Percentiles rank a stretch among this genome's conserved stretches.
phyloP scores from a whole-genome alignment of 352 stramenopile species.

The Elongisporangium senticosum region DNA sequence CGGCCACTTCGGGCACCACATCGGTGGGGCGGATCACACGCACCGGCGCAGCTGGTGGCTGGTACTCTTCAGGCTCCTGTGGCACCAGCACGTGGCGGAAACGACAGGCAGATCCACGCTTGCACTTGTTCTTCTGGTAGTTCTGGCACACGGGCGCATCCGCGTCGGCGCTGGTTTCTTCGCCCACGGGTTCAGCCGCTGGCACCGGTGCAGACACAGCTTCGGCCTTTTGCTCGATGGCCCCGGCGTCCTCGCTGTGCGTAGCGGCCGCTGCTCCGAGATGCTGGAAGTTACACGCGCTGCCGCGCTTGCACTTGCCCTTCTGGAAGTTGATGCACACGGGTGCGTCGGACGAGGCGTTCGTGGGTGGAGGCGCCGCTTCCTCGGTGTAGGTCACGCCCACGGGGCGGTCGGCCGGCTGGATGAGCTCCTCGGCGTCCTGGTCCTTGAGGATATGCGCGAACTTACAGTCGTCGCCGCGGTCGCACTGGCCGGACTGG shows the following conservation, averaged over 20 bases:
- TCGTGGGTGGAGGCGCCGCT: constrained; percentile 21
- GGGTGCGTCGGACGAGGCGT: constrained; percentile 36
- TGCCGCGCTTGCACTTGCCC: constrained; percentile 63
- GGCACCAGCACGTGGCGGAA: constrained; percentile 45
- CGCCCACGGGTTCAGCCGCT: constrained; percentile 11
- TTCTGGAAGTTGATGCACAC: constrained; percentile 75
- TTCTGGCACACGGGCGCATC: constrained; percentile 55
- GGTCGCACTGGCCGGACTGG: constrained; percentile 50
- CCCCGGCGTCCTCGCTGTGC: constrained; percentile 6
- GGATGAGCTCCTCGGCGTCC: constrained; percentile 42
- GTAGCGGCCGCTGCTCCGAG: constrained; percentile 14
- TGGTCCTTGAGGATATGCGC: constrained; percentile 61
- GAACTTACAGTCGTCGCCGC: constrained; percentile 65
- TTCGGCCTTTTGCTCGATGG: constrained; percentile 2
- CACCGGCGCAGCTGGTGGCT: constrained; percentile 18
- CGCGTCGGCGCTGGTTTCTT: constrained; percentile 33
- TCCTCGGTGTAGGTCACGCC: constrained; percentile 11
- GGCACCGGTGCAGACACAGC: constrained; percentile 3
- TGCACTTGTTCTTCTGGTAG: constrained; percentile 67
- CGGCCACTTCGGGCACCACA: constrained; percentile 34
- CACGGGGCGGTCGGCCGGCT: constrained; percentile 24
- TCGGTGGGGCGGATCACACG: constrained; percentile 30
- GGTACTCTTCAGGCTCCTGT: constrained; percentile 3
- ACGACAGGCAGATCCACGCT: constrained; percentile 50
- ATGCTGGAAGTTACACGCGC: constrained; percentile 54